phyloP scores from a whole-genome alignment of 495 filamentous ascomycete species.

The Aspergillus sparsus region DNA sequence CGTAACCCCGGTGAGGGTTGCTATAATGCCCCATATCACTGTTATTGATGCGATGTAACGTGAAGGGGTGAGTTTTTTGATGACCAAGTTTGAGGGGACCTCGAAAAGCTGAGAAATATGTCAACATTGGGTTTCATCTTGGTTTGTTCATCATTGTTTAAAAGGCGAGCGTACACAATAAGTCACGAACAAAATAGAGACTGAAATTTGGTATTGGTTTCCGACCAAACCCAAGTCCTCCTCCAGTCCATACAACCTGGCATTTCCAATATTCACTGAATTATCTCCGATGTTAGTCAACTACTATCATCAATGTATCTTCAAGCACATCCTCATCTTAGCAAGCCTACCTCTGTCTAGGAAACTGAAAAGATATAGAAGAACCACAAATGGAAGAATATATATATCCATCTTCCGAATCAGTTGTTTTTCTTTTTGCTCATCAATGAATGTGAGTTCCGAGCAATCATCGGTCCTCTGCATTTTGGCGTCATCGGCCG shows the following conservation, averaged over 20 bases:
- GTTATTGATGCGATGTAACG: slow-evolving; percentile 67
- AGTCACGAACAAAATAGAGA: slow-evolving; percentile 74
- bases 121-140: slow-evolving; percentile 2
- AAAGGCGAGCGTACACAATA: slow-evolving; percentile 49
- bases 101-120: slow-evolving; percentile 37
- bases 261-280: slow-evolving; percentile 78
- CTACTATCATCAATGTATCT: not conserved
- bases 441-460: slow-evolving; percentile 36
- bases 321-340: slow-evolving; percentile 5
- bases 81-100: slow-evolving; percentile 65
- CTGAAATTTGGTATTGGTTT: slow-evolving; percentile 68
- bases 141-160: not conserved
- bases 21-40: slow-evolving; percentile 68
- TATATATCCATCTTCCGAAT: slow-evolving; percentile 58
- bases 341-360: slow-evolving; percentile 56
- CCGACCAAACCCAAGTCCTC: slow-evolving; percentile 61
- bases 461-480: slow-evolving; percentile 17
- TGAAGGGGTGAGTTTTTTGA: slow-evolving; percentile 78
- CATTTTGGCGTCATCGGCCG: slow-evolving; percentile 1
- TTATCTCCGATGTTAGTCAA: slow-evolving; percentile 2
- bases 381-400: slow-evolving; percentile 61
- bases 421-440: slow-evolving; percentile 45
- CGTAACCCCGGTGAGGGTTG: slow-evolving; percentile 66
- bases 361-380: slow-evolving; percentile 66
- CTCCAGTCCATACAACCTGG: slow-evolving; percentile 67